phyloP scores from a whole-genome alignment of 148 eudicot genomes.

The Heliamphora exappendiculata region DNA sequence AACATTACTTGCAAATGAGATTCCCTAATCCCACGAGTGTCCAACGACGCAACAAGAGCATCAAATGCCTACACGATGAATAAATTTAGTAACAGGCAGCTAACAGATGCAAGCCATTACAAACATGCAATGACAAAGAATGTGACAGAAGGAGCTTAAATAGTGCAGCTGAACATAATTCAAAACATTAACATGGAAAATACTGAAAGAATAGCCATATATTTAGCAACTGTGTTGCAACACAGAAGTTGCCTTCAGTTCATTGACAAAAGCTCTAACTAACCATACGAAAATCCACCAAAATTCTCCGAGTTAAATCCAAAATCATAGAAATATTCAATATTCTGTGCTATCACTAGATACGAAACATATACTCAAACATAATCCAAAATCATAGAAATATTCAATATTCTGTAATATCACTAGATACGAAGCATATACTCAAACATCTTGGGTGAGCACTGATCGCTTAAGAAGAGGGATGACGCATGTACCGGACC shows the following conservation, averaged over 20 bases:
- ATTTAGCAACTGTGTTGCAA: background rate
- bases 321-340: background rate
- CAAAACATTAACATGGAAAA: background rate
- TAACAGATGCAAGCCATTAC: conserved; percentile 11
- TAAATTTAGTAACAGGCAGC: background rate
- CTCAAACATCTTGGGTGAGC: background rate
- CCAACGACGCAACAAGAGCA: conserved; percentile 44
- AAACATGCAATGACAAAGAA: too few relatives aligned
- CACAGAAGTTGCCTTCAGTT: background rate
- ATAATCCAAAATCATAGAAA: too few relatives aligned
- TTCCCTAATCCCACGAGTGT: conserved; percentile 50
- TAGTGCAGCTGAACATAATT: too few relatives aligned
- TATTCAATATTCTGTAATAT: background rate
- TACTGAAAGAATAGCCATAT: background rate
- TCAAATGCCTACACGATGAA: conserved; percentile 40
- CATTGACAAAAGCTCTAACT: background rate
- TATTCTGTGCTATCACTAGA: background rate
- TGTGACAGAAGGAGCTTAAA: too few relatives aligned
- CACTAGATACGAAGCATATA: background rate
- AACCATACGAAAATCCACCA: background rate
- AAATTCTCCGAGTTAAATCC: too few relatives aligned
- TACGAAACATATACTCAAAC: background rate
- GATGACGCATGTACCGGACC: too few relatives aligned
- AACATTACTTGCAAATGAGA: conserved; percentile 53
- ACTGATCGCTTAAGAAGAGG: background rate